Evolutionary conservation across 371 early-diverging fungal species (phyloP).

Genomic region (Mucor saturninus): DNA sequence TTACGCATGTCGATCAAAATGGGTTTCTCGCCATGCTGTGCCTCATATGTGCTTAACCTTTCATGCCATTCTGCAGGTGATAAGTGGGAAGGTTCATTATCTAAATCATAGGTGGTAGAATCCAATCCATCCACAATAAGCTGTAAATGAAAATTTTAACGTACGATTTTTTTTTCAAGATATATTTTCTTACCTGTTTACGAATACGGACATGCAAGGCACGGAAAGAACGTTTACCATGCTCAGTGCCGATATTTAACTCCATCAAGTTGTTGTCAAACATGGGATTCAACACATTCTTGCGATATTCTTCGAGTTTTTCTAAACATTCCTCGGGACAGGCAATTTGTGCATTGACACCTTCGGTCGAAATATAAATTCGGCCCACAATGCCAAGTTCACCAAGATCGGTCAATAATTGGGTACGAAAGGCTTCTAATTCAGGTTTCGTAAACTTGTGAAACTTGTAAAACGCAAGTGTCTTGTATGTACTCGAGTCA

Average conservation of each 20-base stretch:
- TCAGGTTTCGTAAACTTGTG: conserved; percentile 44
- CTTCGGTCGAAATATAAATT: conserved; percentile 79
- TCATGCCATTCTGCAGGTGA: conserved; percentile 74
- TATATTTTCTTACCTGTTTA: conserved; percentile 52
- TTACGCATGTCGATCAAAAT: conserved; percentile 85
- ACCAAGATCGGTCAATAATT: conserved; percentile 53
- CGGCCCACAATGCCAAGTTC: conserved; percentile 70
- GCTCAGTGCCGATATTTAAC: conserved; percentile 75
- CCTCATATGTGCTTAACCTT: conserved; percentile 34
- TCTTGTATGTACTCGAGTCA: conserved; percentile 57
- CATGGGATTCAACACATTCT: conserved; percentile 29
- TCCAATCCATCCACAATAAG: conserved; percentile 70
- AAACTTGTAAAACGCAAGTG: conserved; percentile 79
- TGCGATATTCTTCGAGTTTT: conserved; percentile 45
- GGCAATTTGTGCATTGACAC: conserved; percentile 85
- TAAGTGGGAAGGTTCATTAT: conserved; percentile 70
- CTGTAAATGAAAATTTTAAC: conserved; percentile 23
- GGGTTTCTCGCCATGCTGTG: conserved; percentile 47
- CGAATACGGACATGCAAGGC: conserved; percentile 76
- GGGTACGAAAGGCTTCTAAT: conserved; percentile 52
- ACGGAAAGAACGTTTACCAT: conserved; percentile 67
- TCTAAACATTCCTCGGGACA: conserved; percentile 61
- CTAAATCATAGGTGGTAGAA: conserved; percentile 59
- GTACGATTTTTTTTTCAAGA: background rate
- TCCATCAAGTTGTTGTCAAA: conserved; percentile 52